phyloP scores from a whole-genome alignment of 164 flowering plant genomes.

The Dillenia turbinata region DNA sequence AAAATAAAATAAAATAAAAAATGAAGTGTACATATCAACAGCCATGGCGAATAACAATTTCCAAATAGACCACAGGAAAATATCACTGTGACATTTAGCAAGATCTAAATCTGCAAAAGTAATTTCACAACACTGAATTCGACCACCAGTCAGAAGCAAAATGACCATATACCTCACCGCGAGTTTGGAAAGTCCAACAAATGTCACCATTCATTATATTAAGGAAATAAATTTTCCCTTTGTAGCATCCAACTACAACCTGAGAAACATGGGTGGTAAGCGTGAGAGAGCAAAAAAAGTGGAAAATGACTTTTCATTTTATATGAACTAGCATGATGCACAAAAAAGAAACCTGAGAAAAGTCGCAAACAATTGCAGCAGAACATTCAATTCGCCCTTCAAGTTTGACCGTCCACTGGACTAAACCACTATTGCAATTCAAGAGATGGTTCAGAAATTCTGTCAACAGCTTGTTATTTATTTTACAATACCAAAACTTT shows the following conservation, averaged over 20 bases:
- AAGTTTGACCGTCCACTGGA: constrained; percentile 61
- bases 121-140: too few relatives aligned
- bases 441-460: constrained; percentile 1
- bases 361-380: constrained; percentile 68
- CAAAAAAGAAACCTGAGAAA: constrained; percentile 55
- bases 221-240: constrained; percentile 82
- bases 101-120: too few relatives aligned
- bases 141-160: too few relatives aligned
- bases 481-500: too few relatives aligned
- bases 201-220: constrained; percentile 60
- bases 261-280: constrained; percentile 14
- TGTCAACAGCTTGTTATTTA: not conserved
- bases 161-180: constrained; percentile 62
- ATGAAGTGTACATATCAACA: too few relatives aligned
- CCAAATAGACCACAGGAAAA: too few relatives aligned
- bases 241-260: constrained; percentile 92
- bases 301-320: not conserved
- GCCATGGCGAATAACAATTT: too few relatives aligned
- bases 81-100: too few relatives aligned
- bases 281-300: not conserved
- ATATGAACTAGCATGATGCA: constrained; percentile 1
- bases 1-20: too few relatives aligned
- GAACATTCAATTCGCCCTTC: constrained; percentile 86
- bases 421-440: constrained; percentile 46
- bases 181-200: constrained; percentile 70